These are phyloP conservation scores for Pinus albicaulis DNA, from an alignment of 75 land plant species.

Conservation along the genomic window DNA sequence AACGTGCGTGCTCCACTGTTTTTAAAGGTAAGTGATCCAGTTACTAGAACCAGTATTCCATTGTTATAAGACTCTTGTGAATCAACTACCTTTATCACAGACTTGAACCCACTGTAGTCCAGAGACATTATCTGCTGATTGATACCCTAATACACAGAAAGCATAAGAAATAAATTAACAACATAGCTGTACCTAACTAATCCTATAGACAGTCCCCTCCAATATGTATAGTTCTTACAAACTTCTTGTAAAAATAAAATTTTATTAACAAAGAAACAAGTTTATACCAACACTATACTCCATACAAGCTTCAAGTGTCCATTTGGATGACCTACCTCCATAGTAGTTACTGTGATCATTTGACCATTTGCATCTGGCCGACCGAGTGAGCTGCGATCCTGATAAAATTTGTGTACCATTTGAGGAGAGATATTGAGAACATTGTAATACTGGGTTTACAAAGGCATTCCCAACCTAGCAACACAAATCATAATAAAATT, in stretches of 20 bases:
- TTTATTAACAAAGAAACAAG: too few relatives aligned
- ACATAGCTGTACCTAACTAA: not conserved
- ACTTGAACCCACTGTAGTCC: conserved; percentile 35
- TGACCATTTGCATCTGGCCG: conserved; percentile 51
- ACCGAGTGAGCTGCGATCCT: conserved; percentile 64
- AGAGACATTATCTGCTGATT: conserved; percentile 50
- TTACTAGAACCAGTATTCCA: conserved; percentile 84
- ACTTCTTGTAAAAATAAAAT: too few relatives aligned
- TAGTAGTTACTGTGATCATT: conserved; percentile 60
- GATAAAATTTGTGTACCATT: conserved; percentile 63
- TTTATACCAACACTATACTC: not conserved
- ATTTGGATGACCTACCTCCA: conserved; percentile 42
- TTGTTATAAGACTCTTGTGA: conserved; percentile 67
- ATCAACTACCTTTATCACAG: conserved; percentile 80
- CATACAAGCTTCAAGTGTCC: not conserved
- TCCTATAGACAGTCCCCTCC: too few relatives aligned
- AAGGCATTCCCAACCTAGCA: conserved; percentile 75
- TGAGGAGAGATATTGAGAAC: conserved; percentile 70
- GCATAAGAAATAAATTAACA: not conserved
- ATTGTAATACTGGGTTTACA: conserved; percentile 79
- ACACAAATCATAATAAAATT: not conserved
- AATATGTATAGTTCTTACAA: too few relatives aligned
- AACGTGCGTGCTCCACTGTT: conserved; percentile 46
- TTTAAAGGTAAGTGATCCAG: conserved; percentile 58
- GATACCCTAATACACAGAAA: conserved; percentile 37